Conservation (phyloP, 225 moss, liverwort and hornwort genomes). For the Physcomitrium patens region DNA sequence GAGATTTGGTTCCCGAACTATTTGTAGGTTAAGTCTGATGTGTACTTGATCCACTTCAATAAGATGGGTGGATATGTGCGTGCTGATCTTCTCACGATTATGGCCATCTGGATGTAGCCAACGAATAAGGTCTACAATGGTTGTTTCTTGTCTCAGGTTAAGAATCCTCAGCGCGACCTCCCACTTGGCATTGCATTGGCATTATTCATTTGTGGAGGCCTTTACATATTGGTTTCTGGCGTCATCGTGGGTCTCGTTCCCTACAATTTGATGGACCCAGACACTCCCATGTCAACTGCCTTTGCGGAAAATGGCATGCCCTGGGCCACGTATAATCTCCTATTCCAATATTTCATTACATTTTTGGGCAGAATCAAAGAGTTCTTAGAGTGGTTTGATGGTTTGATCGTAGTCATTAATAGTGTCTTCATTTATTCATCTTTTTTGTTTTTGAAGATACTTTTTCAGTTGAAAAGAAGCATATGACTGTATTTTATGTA, state of each 20-base stretch:
- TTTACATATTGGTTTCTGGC: conserved; percentile 86
- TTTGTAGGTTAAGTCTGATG: no score
- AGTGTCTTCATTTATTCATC: no score
- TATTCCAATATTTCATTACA: neutral
- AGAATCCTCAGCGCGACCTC: conserved; percentile 85
- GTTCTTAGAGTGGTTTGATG: neutral
- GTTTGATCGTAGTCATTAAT: neutral
- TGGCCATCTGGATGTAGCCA: no score
- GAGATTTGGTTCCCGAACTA: no score
- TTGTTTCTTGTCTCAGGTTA: conserved; percentile 56
- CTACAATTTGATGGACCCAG: conserved; percentile 80
- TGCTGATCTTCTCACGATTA: no score
- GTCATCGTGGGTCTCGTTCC: conserved; percentile 94
- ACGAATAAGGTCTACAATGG: neutral
- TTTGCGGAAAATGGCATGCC: conserved; percentile 81
- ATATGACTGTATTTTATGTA: neutral
- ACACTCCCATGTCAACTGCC: conserved; percentile 91
- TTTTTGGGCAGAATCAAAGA: neutral
- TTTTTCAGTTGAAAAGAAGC: neutral
- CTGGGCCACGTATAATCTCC: conserved; percentile 78
- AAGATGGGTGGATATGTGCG: no score
- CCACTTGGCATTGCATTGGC: conserved; percentile 87
- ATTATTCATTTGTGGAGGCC: conserved; percentile 75
- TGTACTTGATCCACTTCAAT: no score
- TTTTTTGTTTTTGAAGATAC: no score